phyloP scores from a whole-genome alignment of 148 eudicot genomes.

The Polygonum aviculare region DNA sequence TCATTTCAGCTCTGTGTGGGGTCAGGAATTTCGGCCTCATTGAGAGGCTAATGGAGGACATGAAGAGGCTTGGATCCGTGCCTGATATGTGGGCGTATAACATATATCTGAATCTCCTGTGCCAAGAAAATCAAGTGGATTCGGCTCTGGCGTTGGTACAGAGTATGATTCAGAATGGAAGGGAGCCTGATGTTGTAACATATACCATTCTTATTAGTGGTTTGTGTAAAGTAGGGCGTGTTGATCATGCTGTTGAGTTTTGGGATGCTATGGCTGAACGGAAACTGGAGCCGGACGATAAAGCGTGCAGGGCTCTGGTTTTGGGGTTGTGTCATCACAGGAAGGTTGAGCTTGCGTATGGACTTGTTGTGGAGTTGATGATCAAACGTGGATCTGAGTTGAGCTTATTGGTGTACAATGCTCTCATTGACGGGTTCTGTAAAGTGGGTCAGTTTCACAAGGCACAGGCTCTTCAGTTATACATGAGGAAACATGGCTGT shows the following conservation, averaged over 20 bases:
- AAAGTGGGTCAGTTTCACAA: constrained; percentile 60
- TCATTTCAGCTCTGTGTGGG: constrained; percentile 67
- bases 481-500: constrained; percentile 73
- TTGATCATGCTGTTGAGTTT: constrained; percentile 49
- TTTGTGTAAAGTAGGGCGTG: constrained; percentile 48
- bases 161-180: constrained; percentile 57
- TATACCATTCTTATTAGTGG: constrained; percentile 74
- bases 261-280: constrained; percentile 63
- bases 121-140: constrained; percentile 54
- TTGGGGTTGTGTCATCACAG: constrained; percentile 67
- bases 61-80: constrained; percentile 56
- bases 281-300: constrained; percentile 45
- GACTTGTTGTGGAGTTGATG: constrained; percentile 57
- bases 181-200: constrained; percentile 77
- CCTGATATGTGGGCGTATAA: constrained; percentile 94
- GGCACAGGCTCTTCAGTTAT: constrained; percentile 58
- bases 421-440: constrained; percentile 82
- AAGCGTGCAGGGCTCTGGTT: constrained; percentile 79
- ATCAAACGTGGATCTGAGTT: constrained; percentile 39
- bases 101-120: constrained; percentile 63
- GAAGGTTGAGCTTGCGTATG: constrained; percentile 92
- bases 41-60: constrained; percentile 55
- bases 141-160: constrained; percentile 42
- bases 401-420: constrained; percentile 49
- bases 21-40: constrained; percentile 55